phyloP scores from a whole-genome alignment of 2,329 filamentous ascomycete genomes.

The Podosphaera xanthii region DNA sequence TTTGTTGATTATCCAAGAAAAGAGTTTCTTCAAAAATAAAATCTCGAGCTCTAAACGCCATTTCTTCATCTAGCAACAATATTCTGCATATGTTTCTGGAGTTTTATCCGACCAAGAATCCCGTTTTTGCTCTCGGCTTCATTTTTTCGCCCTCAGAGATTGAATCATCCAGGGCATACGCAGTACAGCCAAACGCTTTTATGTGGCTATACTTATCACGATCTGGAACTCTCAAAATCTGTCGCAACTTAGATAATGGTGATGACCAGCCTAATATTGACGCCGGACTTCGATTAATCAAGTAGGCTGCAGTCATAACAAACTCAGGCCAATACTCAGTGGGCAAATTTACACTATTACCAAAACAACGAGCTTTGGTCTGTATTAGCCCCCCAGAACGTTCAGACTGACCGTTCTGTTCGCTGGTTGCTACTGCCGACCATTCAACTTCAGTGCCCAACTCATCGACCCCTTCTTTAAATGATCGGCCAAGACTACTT shows the following conservation, averaged over 20 bases:
- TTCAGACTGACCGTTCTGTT: not conserved
- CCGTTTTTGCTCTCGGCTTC: too few relatives aligned
- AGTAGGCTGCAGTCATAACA: not conserved
- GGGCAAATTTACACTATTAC: not conserved
- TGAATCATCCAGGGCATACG: too few relatives aligned
- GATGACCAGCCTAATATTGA: too few relatives aligned
- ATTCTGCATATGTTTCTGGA: not conserved
- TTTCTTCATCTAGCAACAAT: not conserved
- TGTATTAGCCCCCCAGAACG: not conserved
- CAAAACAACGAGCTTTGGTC: not conserved
- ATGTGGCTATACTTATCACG: too few relatives aligned
- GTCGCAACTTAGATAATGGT: too few relatives aligned
- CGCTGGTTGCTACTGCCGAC: not conserved
- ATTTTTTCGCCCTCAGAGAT: too few relatives aligned
- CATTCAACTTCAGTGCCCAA: not conserved
- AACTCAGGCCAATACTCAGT: not conserved
- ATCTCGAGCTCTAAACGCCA: not conserved
- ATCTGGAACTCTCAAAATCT: too few relatives aligned
- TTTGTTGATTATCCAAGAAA: not conserved
- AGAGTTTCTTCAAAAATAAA: not conserved
- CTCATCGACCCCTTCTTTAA: not conserved
- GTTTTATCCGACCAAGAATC: not conserved
- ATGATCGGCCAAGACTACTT: not conserved
- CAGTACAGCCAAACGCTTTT: too few relatives aligned
- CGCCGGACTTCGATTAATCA: too few relatives aligned